Evolutionary conservation across 495 filamentous ascomycete genomes (phyloP), one percentile per base, ranked within the genome.

Genomic region (Chaetomium cochliodes): DNA sequence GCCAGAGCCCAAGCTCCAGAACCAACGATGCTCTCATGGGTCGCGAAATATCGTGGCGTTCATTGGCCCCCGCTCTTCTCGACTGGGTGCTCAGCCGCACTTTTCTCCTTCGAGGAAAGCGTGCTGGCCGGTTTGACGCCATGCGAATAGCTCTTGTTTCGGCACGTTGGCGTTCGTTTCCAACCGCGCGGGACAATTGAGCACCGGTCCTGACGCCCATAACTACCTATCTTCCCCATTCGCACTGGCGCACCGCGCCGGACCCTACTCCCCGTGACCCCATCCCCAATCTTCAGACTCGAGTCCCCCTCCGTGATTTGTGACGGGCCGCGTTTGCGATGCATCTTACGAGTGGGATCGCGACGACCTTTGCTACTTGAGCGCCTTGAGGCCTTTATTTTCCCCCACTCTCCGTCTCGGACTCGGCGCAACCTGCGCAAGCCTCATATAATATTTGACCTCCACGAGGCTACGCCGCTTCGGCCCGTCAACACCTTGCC

Each of bases 11-110:
- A 28, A 39, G 12, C 28, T 9, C 30, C 30, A 49, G 7, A 7
- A n/a, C 20, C 46, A 58, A 58, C 28, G 46, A 25, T 22, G 47
- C n/a, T 37, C 6, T 37, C 44, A 33, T 49, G 33, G 59, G 39
- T 33, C 28, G 39, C 37, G 47, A 47, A 55, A 4, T 22, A 20
- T 53, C 37, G 22, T 26, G 30, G n/a, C 28, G 51, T 42, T 51
- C 7, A 59, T 65, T 65, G 63, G 63, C 47, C 63, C 54, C 26
- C 16, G 18, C 15, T 16, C 28, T 22, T 12, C 12, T 23, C 49
- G 49, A 18, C n/a, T 2, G 12, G 20, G 26, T 18, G 28, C 37
- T 65, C 63, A 65, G 63, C 63, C 63, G 55, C 63, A 64, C 53
- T 26, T 52, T 28, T 30, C 54, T 58, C 18, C 18, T 47, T 58